These are phyloP conservation scores for Ascosphaera pollenicola DNA, from an alignment of 2,329 filamentous ascomycete genomes.

Conservation along the genomic window DNA sequence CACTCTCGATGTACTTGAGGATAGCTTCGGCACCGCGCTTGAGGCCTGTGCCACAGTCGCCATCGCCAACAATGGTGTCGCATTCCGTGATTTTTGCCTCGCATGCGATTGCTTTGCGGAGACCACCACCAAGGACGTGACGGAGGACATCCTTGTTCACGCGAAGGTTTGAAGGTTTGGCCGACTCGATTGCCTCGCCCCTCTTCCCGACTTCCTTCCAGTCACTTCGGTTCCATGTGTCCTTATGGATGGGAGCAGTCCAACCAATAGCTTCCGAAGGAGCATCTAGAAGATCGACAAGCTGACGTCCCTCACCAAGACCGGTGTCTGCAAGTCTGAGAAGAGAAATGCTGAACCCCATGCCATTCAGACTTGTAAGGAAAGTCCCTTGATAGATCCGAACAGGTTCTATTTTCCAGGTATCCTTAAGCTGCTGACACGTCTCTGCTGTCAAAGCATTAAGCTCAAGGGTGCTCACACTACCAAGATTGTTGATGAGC, in stretches of 20 bases:
- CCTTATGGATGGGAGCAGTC: constrained; percentile 34
- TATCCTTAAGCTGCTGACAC: constrained; percentile 33
- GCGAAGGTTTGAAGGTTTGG: constrained; percentile 4
- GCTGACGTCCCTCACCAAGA: constrained; percentile 28
- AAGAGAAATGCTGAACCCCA: constrained; percentile 48
- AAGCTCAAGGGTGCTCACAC: constrained; percentile 43
- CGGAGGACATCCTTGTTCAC: constrained; percentile 29
- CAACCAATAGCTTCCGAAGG: constrained; percentile 46
- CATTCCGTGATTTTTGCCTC: constrained; percentile 45
- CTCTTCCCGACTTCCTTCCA: constrained; percentile 10
- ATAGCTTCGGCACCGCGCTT: constrained; percentile 62
- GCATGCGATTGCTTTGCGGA: constrained; percentile 36
- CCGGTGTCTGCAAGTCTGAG: constrained; percentile 40
- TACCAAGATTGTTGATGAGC: constrained; percentile 47
- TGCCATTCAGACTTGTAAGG: constrained; percentile 49
- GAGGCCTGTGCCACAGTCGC: constrained; percentile 71
- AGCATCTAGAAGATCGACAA: constrained; percentile 45
- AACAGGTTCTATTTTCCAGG: constrained; percentile 37
- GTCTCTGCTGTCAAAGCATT: constrained; percentile 47
- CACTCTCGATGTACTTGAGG: constrained; percentile 20
- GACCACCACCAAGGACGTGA: constrained; percentile 30
- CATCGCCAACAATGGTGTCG: constrained; percentile 70
- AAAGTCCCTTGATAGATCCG: constrained; percentile 44
- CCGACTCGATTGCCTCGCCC: constrained; percentile 1
- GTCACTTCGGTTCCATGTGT: constrained; percentile 30